phyloP scores from a whole-genome alignment of 2,329 filamentous ascomycete species.

The Botrytis sinoallii region DNA sequence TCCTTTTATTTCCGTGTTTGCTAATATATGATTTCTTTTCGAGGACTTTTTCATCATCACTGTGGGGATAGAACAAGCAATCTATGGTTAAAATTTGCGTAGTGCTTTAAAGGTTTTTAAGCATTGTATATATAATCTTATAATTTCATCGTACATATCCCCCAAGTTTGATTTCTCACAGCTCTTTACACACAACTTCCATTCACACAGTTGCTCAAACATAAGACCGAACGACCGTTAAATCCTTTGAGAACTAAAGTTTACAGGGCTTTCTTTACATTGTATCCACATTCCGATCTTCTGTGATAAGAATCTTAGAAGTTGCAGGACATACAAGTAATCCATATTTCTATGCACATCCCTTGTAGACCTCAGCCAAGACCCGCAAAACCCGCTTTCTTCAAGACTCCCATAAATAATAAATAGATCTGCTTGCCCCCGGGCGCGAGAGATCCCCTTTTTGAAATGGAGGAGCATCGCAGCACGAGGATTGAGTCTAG shows the following conservation, averaged over 20 bases:
- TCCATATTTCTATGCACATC: conserved; percentile 8
- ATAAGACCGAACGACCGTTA: neutral
- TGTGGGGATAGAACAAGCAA: neutral
- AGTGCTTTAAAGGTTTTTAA: neutral
- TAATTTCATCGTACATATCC: neutral
- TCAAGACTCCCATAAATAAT: neutral
- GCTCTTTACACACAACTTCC: neutral
- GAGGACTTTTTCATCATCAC: neutral
- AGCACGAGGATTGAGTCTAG: neutral
- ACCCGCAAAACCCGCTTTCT: neutral
- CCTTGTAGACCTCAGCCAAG: neutral
- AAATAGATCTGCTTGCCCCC: neutral
- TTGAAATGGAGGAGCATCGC: neutral
- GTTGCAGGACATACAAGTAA: neutral
- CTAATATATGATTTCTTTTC: neutral
- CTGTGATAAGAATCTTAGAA: neutral
- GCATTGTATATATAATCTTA: neutral
- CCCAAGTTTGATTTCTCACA: neutral
- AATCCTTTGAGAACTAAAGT: neutral
- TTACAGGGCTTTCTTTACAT: neutral
- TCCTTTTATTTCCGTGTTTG: neutral
- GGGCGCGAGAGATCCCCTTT: neutral
- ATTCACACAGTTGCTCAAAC: neutral
- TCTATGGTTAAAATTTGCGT: neutral
- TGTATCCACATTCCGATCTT: neutral